phyloP scores from a whole-genome alignment of 495 filamentous ascomycete genomes.

The Chaetomium tenue region DNA sequence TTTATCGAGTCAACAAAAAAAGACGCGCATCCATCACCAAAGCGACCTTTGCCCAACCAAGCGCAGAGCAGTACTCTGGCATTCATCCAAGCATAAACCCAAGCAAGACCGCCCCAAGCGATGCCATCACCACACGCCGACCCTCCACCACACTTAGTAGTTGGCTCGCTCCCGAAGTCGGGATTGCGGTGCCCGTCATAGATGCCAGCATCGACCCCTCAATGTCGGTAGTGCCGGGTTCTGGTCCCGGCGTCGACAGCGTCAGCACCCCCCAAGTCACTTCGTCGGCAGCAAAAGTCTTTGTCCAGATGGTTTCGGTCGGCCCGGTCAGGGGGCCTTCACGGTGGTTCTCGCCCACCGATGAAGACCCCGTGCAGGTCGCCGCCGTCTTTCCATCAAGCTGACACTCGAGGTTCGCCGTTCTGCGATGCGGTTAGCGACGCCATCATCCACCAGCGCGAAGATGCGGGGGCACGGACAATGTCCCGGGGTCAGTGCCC shows the following conservation, averaged over 20 bases:
- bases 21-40: background rate
- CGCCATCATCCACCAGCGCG: background rate
- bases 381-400: conserved; percentile 37
- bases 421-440: conserved; percentile 28
- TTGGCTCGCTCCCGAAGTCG: conserved; percentile 18
- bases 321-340: conserved; percentile 37
- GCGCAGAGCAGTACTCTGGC: background rate
- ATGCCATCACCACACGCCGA: background rate
- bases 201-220: conserved; percentile 25
- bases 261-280: conserved; percentile 42
- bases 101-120: conserved; percentile 3
- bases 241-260: conserved; percentile 33
- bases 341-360: conserved; percentile 28
- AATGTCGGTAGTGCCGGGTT: conserved; percentile 28
- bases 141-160: background rate
- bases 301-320: conserved; percentile 36
- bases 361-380: conserved; percentile 42
- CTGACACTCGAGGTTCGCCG: conserved; percentile 36
- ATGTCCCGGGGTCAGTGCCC: conserved; percentile 28
- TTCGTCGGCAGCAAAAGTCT: conserved; percentile 32
- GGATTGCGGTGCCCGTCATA: conserved; percentile 13
- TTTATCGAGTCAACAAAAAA: conserved; percentile 2
- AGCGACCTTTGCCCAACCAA: background rate
- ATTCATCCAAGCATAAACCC: background rate
- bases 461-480: conserved; percentile 27